Evolutionary conservation across 768 basidiomycete genomes (phyloP).

Genomic region (Leccinum longicurvipes): DNA sequence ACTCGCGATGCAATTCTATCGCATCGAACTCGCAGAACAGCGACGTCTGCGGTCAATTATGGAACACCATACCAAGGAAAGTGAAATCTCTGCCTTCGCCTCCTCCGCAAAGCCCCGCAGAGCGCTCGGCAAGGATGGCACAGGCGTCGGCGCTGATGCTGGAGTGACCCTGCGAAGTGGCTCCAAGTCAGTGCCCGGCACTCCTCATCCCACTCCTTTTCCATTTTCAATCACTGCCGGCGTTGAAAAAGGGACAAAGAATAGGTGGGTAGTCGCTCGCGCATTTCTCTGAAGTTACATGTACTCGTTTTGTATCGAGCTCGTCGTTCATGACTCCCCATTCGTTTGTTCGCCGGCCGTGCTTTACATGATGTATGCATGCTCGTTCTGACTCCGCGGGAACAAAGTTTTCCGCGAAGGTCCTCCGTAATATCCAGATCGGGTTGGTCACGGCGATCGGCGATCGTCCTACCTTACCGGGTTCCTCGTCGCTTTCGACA

Average conservation of each 20-base stretch:
- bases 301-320: neutral
- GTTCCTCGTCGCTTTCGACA: neutral
- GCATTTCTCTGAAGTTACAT: neutral
- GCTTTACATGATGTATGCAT: neutral
- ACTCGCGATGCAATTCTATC: slow-evolving; percentile 91
- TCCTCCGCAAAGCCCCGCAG: slow-evolving; percentile 9
- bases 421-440: neutral
- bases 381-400: neutral
- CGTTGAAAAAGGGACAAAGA: slow-evolving; percentile 92
- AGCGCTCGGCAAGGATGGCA: neutral
- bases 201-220: slow-evolving; percentile 36
- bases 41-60: slow-evolving; percentile 84
- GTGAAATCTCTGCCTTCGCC: slow-evolving; percentile 18
- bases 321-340: neutral
- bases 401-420: neutral
- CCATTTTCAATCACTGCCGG: slow-evolving; percentile 95
- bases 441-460: neutral
- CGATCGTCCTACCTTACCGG: slow-evolving; percentile 4
- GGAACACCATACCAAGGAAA: slow-evolving; percentile 81
- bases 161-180: slow-evolving; percentile 2
- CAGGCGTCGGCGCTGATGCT: neutral
- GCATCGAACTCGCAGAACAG: slow-evolving; percentile 89
- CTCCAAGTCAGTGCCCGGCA: slow-evolving; percentile 18
- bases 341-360: neutral
- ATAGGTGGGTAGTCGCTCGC: slow-evolving; percentile 54